Percentiles rank a stretch among this genome's conserved stretches.
phyloP scores from a whole-genome alignment of 495 filamentous ascomycete genomes.

The Ramalina intermedia region DNA sequence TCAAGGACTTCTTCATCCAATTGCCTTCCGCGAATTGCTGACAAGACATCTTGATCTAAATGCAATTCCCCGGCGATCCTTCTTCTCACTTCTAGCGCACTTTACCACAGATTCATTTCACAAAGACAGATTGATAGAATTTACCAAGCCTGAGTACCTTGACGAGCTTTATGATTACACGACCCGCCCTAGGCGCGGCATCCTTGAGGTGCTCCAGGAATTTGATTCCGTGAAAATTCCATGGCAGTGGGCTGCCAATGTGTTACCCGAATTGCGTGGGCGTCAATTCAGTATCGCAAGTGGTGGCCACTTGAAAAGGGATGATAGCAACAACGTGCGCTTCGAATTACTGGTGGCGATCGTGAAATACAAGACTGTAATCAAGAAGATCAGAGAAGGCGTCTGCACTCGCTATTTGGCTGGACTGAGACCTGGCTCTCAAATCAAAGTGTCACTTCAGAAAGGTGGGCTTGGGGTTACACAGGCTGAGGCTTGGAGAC shows the following conservation, averaged over 20 bases:
- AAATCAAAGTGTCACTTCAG: slow-evolving; percentile 44
- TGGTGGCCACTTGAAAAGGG: slow-evolving; percentile 40
- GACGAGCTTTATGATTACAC: slow-evolving; percentile 96
- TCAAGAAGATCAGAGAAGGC: slow-evolving; percentile 72
- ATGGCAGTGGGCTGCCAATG: slow-evolving; percentile 48
- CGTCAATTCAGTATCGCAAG: slow-evolving; percentile 84
- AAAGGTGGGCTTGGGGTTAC: slow-evolving; percentile 35
- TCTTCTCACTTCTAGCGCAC: slow-evolving; percentile 62
- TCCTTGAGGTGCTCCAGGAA: slow-evolving; percentile 82
- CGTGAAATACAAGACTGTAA: slow-evolving; percentile 79
- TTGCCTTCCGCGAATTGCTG: slow-evolving; percentile 61
- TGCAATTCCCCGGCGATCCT: slow-evolving; percentile 72
- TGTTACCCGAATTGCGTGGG: slow-evolving; percentile 62
- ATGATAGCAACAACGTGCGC: slow-evolving; percentile 25
- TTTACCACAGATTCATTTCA: slow-evolving; percentile 60
- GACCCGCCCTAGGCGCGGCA: slow-evolving; percentile 76
- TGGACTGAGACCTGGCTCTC: slow-evolving; percentile 40
- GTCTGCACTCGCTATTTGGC: slow-evolving; percentile 82
- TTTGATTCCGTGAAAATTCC: slow-evolving; percentile 76
- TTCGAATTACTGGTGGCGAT: slow-evolving; percentile 80
- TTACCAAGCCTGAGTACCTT: slow-evolving; percentile 57
- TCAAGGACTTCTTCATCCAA: slow-evolving; percentile 13
- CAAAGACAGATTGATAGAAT: slow-evolving; percentile 68
- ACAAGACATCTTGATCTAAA: slow-evolving; percentile 75
- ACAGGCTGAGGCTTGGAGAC: slow-evolving; percentile 30